These are phyloP conservation scores for Pyrenophora teres DNA, from an alignment of 2,329 filamentous ascomycete genomes.

Conservation along the genomic window DNA sequence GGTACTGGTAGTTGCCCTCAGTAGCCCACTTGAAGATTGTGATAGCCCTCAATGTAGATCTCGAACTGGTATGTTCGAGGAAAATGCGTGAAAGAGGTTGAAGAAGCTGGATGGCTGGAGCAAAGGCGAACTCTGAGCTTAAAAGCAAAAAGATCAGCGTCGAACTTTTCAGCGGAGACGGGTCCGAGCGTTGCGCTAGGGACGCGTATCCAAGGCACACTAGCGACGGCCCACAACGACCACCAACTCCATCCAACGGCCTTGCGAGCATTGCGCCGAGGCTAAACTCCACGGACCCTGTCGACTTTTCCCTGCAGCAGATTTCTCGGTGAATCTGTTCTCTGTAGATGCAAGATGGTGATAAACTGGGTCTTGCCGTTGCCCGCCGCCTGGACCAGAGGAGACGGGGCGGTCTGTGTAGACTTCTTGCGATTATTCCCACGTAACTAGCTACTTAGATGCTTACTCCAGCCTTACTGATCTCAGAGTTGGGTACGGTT, in stretches of 20 bases:
- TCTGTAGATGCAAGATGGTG: background rate
- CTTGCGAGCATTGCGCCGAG: background rate
- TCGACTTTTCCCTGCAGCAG: too few relatives aligned
- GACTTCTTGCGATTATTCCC: too few relatives aligned
- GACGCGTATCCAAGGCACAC: slow-evolving; percentile 7
- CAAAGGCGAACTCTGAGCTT: slow-evolving; percentile 21
- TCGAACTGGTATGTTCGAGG: slow-evolving; percentile 29
- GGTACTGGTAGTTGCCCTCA: slow-evolving; percentile 39
- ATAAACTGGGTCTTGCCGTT: too few relatives aligned
- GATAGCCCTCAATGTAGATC: slow-evolving; percentile 36
- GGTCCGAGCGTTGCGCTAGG: slow-evolving; percentile 4
- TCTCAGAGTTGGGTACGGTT: too few relatives aligned
- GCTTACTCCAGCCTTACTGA: too few relatives aligned
- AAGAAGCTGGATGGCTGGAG: slow-evolving; percentile 14
- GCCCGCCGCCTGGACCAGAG: too few relatives aligned
- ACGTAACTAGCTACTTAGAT: too few relatives aligned
- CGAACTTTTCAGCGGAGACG: slow-evolving; percentile 20
- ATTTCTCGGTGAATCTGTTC: background rate
- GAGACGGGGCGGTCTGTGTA: too few relatives aligned
- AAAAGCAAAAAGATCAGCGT: slow-evolving; percentile 17
- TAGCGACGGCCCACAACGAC: slow-evolving; percentile 8
- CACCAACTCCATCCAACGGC: slow-evolving; percentile 2
- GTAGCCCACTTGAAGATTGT: slow-evolving; percentile 43
- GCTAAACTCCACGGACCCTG: background rate
- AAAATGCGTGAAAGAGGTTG: slow-evolving; percentile 27